Percentiles rank a stretch among this genome's conserved stretches.
Conservation (phyloP, 2,329 filamentous ascomycete species). For the Gnomoniopsis sp. region DNA sequence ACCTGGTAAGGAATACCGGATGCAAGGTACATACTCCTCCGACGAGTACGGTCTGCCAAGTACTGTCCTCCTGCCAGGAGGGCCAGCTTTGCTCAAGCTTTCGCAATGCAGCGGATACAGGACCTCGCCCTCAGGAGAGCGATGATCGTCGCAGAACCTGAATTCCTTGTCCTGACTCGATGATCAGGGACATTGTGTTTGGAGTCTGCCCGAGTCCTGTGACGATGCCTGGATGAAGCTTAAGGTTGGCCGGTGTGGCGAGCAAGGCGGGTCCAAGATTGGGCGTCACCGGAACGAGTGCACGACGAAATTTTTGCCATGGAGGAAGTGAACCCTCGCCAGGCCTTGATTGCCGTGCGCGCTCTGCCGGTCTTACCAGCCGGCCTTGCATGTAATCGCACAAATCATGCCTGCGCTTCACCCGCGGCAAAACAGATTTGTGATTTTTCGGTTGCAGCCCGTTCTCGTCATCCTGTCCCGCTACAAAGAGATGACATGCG, state of each 20-base stretch:
- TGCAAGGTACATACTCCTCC: constrained; percentile 24
- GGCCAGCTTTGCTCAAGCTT: not conserved
- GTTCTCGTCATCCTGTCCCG: constrained; percentile 7
- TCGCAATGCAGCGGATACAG: constrained; percentile 5
- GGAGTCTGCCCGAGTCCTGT: constrained; percentile 1
- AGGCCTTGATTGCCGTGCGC: constrained; percentile 4
- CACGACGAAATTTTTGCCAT: constrained; percentile 1
- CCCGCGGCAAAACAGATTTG: not conserved
- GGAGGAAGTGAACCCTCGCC: not conserved
- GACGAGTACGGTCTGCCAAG: constrained; percentile 3
- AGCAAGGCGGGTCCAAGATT: constrained; percentile 1
- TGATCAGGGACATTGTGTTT: constrained; percentile 10
- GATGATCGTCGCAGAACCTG: constrained; percentile 8
- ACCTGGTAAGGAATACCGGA: constrained; percentile 15
- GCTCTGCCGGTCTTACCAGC: not conserved
- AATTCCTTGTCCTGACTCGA: constrained; percentile 8
- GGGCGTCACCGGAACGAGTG: constrained; percentile 1
- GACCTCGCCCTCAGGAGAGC: not conserved
- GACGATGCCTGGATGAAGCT: not conserved
- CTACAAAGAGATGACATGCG: constrained; percentile 10
- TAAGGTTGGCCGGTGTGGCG: constrained; percentile 10
- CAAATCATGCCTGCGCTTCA: constrained; percentile 1
- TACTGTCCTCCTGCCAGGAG: not conserved
- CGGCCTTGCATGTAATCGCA: constrained; percentile 5
- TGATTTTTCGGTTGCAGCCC: not conserved